A percentile compares a stretch with the other conserved stretches of the same genome.
Conservation (phyloP, 257 asterid genomes). For the Nicotiana otophora region DNA sequence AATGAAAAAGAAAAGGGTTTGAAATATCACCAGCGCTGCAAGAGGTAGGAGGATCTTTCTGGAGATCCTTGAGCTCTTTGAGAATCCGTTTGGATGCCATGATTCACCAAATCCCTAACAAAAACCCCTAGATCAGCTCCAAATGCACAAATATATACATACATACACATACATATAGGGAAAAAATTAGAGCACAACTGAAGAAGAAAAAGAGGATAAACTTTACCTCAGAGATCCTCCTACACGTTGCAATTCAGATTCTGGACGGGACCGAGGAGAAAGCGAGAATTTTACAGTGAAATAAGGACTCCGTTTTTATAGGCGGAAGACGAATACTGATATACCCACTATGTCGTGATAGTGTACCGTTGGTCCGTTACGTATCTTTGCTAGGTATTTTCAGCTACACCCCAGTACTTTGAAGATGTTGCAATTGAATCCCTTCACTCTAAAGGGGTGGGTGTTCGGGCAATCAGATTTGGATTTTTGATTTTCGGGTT, state of each 20-base stretch:
- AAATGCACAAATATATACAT: neutral
- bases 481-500: too few relatives aligned
- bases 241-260: neutral
- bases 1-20: neutral
- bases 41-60: conserved; percentile 4
- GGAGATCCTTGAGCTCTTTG: conserved; percentile 9
- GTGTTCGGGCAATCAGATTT: too few relatives aligned
- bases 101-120: neutral
- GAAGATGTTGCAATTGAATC: neutral
- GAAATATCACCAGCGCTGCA: neutral
- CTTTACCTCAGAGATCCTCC: neutral
- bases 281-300: neutral
- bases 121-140: neutral
- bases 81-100: conserved; percentile 5
- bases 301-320: neutral
- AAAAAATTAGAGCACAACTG: neutral
- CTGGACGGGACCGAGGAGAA: neutral
- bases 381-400: neutral
- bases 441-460: neutral
- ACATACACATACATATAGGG: neutral
- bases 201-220: neutral
- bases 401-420: neutral
- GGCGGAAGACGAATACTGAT: neutral
- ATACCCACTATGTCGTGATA: neutral
- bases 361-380: neutral